phyloP scores from a whole-genome alignment of 2,329 filamentous ascomycete genomes.

The Phyllosticta citribraziliensis region DNA sequence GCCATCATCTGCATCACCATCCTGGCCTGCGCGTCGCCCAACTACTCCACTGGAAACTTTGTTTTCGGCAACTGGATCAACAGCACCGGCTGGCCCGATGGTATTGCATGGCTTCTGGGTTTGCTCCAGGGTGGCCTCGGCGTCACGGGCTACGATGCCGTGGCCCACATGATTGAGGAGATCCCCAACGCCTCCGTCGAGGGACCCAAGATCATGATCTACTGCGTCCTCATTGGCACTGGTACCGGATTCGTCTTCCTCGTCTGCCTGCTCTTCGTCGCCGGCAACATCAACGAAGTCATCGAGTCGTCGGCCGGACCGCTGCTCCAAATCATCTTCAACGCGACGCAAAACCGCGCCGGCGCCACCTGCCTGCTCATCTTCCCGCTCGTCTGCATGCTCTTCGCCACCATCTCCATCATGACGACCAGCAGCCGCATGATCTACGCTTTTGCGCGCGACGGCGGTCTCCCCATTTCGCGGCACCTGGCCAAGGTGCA shows the following conservation, averaged over 20 bases:
- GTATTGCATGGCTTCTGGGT: conserved; percentile 45
- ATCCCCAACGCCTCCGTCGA: conserved; percentile 49
- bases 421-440: conserved; percentile 59
- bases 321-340: conserved; percentile 51
- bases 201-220: conserved; percentile 58
- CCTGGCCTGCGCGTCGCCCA: conserved; percentile 54
- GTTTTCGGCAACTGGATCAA: conserved; percentile 63
- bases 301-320: conserved; percentile 49
- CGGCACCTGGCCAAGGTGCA: conserved; percentile 53
- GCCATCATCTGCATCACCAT: conserved; percentile 60
- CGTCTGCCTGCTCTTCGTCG: conserved; percentile 53
- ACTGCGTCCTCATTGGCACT: conserved; percentile 53
- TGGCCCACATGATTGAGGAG: conserved; percentile 49
- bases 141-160: conserved; percentile 45
- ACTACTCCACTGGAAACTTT: conserved; percentile 54
- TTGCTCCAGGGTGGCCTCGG: conserved; percentile 45
- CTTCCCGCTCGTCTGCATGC: conserved; percentile 54
- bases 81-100: conserved; percentile 58
- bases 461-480: conserved; percentile 57
- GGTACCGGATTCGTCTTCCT: conserved; percentile 55
- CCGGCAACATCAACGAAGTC: conserved; percentile 46
- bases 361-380: conserved; percentile 57
- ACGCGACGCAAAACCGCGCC: conserved; percentile 51
- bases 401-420: conserved; percentile 54
- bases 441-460: conserved; percentile 57